phyloP scores from a whole-genome alignment of 345 rosid species.

The Heritiera littoralis region DNA sequence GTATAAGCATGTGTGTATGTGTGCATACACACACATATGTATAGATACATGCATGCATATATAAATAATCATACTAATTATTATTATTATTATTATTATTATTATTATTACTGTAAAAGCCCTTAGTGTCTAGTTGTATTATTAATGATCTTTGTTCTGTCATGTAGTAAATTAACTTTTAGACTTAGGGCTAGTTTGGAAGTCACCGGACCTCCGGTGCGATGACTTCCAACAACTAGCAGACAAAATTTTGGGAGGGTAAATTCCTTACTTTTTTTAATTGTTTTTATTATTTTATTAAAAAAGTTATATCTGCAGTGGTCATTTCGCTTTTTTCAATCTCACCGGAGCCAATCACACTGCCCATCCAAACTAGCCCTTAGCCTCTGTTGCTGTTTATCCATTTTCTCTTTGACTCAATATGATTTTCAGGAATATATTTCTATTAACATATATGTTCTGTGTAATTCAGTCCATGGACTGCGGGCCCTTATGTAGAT shows the following conservation, averaged over 20 bases:
- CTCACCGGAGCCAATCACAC: too few relatives aligned
- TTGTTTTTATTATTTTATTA: too few relatives aligned
- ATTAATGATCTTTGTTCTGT: background rate
- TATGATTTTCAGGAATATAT: background rate
- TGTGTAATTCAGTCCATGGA: slow-evolving; percentile 70
- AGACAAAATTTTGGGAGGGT: too few relatives aligned
- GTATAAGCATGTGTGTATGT: background rate
- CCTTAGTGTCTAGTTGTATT: background rate
- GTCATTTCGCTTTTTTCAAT: too few relatives aligned
- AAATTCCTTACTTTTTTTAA: too few relatives aligned
- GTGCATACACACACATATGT: background rate
- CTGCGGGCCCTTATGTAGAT: slow-evolving; percentile 58
- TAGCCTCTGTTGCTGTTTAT: background rate
- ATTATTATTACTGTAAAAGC: background rate
- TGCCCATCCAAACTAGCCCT: too few relatives aligned
- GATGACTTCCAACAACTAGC: too few relatives aligned
- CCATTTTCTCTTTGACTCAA: background rate
- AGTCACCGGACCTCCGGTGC: too few relatives aligned
- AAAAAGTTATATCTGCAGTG: too few relatives aligned
- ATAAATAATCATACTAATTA: background rate
- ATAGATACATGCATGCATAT: background rate
- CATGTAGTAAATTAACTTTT: background rate
- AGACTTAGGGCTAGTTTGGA: too few relatives aligned
- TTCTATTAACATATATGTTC: slow-evolving; percentile 10
- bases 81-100: background rate